Conservation (phyloP, 2,329 filamentous ascomycete genomes). For the Aspergillus unguis region DNA sequence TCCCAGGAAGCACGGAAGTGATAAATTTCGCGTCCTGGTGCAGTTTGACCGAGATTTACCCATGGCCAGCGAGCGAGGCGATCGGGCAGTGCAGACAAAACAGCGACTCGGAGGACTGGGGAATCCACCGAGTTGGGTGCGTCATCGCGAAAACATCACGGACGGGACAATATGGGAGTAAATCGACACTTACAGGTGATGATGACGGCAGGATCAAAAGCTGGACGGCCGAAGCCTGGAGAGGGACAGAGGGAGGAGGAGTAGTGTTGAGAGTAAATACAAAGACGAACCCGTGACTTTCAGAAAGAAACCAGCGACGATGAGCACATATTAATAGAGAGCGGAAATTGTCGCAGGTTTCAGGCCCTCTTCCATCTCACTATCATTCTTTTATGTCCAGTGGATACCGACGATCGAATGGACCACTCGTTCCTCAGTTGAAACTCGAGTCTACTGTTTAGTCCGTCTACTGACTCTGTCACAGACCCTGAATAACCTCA, state of each 20-base stretch:
- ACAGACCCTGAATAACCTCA: conserved; percentile 8
- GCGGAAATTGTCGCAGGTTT: conserved; percentile 9
- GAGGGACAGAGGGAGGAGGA: background rate
- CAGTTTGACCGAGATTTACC: background rate
- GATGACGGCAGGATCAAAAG: too few relatives aligned
- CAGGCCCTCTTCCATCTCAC: background rate
- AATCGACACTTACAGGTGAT: too few relatives aligned
- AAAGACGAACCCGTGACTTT: background rate
- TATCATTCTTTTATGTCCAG: background rate
- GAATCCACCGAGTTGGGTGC: too few relatives aligned
- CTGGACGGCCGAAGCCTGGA: too few relatives aligned
- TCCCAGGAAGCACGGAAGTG: background rate
- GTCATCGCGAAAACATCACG: too few relatives aligned
- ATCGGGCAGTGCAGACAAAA: background rate
- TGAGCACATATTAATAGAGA: conserved; percentile 8
- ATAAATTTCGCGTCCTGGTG: background rate
- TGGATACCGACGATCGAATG: conserved; percentile 9
- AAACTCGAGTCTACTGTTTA: background rate
- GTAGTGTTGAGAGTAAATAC: background rate
- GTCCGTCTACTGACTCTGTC: background rate
- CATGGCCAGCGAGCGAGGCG: too few relatives aligned
- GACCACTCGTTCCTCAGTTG: conserved; percentile 2
- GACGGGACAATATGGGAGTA: too few relatives aligned
- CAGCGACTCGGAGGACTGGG: background rate
- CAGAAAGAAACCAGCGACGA: background rate